Evolutionary conservation across 1,139 yeast genomes (phyloP), one percentile per base, ranked within the genome.

Genomic region (Debaryomycetaceae sp.): DNA sequence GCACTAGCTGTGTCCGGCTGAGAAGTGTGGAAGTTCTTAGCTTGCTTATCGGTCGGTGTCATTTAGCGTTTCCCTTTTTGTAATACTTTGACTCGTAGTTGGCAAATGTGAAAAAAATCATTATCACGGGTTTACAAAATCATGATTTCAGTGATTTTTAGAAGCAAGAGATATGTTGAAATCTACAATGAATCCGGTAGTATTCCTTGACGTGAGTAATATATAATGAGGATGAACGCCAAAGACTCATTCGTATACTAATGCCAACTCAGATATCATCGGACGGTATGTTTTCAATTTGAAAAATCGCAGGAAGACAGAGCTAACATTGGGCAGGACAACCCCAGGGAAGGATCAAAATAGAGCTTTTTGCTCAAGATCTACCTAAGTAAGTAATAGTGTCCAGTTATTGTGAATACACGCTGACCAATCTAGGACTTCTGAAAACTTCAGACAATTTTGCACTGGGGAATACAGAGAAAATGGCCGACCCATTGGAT

Each of bases 1-100:
- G 97, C 97, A 9, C 84, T 65, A 2, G 71, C 73, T 0, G 89
- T 62, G 37, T 82, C 86, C 0, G 96, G 95, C 22, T 80, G 77
- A 1, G 93, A 81, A 0, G 96, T 87, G 46, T 72, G 78, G 55
- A 64, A 71, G 9, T 59, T 52, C 47, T 60, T 60, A 27, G 43
- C 45, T 34, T 46, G 47, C 14, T 44, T 31, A 33, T 34, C 24
- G 17, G 34, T 34, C 11, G 31, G 38, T 24, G 37, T 34, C 42
- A 40, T 37, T 34, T n/a, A 9, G 8, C 8, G 37, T 34, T 3
- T 11, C 34, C 34, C 34, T n/a, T 11, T n/a, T 31, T 11, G 13
- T 31, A n/a, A 31, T n/a, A 31, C 34, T 31, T 11, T 11, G 34
- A 11, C 13, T n/a, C 34, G 34, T 11, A 17, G 20, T 17, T 17